These are phyloP conservation scores for Pythium apleroticum DNA, from an alignment of 352 stramenopile species.

Conservation along the genomic window DNA sequence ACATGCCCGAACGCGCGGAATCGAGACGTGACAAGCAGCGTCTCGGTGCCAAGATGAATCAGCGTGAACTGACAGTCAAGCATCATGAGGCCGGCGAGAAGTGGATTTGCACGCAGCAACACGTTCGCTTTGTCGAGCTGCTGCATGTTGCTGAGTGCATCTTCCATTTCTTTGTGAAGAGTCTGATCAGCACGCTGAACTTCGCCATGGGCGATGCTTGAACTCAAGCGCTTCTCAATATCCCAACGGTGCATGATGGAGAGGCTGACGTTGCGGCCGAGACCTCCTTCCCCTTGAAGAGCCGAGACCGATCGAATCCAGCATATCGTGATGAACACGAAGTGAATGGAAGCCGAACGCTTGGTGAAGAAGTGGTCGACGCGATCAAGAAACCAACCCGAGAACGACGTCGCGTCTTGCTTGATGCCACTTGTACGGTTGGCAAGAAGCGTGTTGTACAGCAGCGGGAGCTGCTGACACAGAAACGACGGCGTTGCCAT, in stretches of 20 bases:
- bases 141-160: neutral
- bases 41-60: slow-evolving; percentile 22
- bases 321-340: slow-evolving; percentile 33
- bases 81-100: slow-evolving; percentile 33
- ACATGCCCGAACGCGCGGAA: slow-evolving; percentile 30
- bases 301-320: slow-evolving; percentile 33
- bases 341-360: slow-evolving; percentile 24
- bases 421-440: slow-evolving; percentile 1
- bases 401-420: slow-evolving; percentile 1
- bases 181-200: slow-evolving; percentile 4
- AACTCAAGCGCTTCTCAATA: slow-evolving; percentile 24
- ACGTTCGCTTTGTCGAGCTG: slow-evolving; percentile 11
- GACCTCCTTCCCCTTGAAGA: slow-evolving; percentile 26
- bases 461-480: slow-evolving; percentile 3
- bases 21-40: slow-evolving; percentile 28
- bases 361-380: slow-evolving; percentile 32
- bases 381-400: slow-evolving; percentile 24
- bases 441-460: slow-evolving; percentile 2
- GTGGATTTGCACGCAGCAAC: slow-evolving; percentile 25
- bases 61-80: slow-evolving; percentile 31
- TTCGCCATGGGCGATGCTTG: slow-evolving; percentile 19
- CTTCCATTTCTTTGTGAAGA: neutral
- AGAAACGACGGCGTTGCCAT: slow-evolving; percentile 1
- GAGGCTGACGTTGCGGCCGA: slow-evolving; percentile 29
- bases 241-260: slow-evolving; percentile 26